These are phyloP conservation scores for Austropuccinia psidii DNA, from an alignment of 1,284 basidiomycete species.

Conservation along the genomic window DNA sequence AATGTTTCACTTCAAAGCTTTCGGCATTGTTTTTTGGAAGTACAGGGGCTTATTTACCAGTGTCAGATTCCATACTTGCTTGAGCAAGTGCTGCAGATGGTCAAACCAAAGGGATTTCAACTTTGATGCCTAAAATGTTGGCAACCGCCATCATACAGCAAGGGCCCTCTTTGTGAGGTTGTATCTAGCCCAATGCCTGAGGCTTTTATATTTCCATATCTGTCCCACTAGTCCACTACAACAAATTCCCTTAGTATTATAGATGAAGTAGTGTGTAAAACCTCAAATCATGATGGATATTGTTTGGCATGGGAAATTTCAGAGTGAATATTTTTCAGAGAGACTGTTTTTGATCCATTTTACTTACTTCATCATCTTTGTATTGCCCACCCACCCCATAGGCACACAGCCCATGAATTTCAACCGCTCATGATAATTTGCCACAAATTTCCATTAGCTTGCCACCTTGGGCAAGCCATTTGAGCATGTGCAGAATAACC, in stretches of 20 bases:
- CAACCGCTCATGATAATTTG: conserved; percentile 90
- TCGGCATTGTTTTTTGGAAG: conserved; percentile 91
- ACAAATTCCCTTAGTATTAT: conserved; percentile 93
- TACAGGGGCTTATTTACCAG: conserved; percentile 75
- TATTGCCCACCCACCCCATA: conserved; percentile 48
- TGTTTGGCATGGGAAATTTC: conserved; percentile 98
- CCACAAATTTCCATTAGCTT: conserved; percentile 96
- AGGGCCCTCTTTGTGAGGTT: conserved; percentile 52
- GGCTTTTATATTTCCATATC: not conserved
- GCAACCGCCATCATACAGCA: conserved; percentile 92
- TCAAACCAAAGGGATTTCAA: conserved; percentile 93
- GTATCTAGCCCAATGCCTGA: not conserved
- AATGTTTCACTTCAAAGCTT: conserved; percentile 70
- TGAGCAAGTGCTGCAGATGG: conserved; percentile 96
- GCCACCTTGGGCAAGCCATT: conserved; percentile 82
- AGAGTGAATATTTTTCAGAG: conserved; percentile 65
- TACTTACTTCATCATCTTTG: not conserved
- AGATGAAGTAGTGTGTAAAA: conserved; percentile 93
- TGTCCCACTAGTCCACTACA: conserved; percentile 63
- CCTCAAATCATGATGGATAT: conserved; percentile 97
- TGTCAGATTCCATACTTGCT: conserved; percentile 94
- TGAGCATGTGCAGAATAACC: conserved; percentile 80
- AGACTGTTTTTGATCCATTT: not conserved
- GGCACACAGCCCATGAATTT: conserved; percentile 84
- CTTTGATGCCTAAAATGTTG: conserved; percentile 99